These are phyloP conservation scores for Phytophthora parvispora DNA, from an alignment of 352 stramenopile genomes.

Conservation along the genomic window DNA sequence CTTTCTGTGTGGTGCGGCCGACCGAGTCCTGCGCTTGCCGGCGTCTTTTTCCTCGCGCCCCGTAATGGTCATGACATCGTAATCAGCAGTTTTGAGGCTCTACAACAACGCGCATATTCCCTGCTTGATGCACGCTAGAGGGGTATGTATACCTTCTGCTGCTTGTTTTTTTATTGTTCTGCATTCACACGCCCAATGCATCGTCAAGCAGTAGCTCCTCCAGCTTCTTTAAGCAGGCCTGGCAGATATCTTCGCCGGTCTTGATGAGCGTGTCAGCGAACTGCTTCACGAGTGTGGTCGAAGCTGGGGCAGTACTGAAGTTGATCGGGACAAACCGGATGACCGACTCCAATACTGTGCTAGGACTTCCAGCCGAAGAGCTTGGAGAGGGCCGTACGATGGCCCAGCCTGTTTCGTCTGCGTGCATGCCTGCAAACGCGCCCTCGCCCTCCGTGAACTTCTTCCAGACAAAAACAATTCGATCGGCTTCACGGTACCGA, in stretches of 20 bases:
- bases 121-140: too few species aligned
- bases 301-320: slow-evolving; percentile 19
- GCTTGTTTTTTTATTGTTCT: not conserved
- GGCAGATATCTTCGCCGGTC: slow-evolving; percentile 26
- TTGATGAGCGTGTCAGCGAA: slow-evolving; percentile 26
- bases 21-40: not conserved
- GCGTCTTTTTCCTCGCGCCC: too few species aligned
- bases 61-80: not conserved
- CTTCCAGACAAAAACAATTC: slow-evolving; percentile 63
- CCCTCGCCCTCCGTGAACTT: slow-evolving; percentile 52
- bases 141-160: not conserved
- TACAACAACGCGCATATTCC: too few species aligned
- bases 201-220: slow-evolving; percentile 34
- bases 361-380: not conserved
- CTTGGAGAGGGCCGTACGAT: slow-evolving; percentile 27
- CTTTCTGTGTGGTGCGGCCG: slow-evolving; percentile 1
- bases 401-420: slow-evolving; percentile 68
- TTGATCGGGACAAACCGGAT: slow-evolving; percentile 29
- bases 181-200: slow-evolving; percentile 22
- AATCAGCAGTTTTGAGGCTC: too few species aligned
- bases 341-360: slow-evolving; percentile 25
- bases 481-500: slow-evolving; percentile 49
- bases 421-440: slow-evolving; percentile 49
- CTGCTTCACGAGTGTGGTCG: slow-evolving; percentile 6
- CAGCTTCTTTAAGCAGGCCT: slow-evolving; percentile 11